Percentiles rank a stretch among this genome's conserved stretches.
Conservation (phyloP, 805 yeast genomes). For the Saccharomyces paradoxus region DNA sequence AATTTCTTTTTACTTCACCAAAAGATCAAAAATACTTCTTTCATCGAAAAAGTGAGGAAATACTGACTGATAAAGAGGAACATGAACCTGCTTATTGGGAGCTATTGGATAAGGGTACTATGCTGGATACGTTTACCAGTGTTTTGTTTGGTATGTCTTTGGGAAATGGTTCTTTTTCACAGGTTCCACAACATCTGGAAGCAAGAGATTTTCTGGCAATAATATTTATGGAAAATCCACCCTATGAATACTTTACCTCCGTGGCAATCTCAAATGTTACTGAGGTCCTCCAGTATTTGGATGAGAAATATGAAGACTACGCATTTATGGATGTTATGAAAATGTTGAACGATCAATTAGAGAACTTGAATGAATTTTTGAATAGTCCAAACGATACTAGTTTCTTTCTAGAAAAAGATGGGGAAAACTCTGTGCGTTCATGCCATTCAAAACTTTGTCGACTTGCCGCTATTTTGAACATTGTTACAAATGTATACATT, state of each 20-base stretch:
- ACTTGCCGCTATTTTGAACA: constrained; percentile 39
- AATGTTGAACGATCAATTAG: constrained; percentile 29
- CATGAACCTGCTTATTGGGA: constrained; percentile 49
- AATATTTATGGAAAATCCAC: constrained; percentile 43
- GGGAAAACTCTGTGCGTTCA: constrained; percentile 9
- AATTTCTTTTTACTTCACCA: constrained; percentile 36
- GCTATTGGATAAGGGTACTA: constrained; percentile 35
- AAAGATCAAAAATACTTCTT: constrained; percentile 36
- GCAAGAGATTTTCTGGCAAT: constrained; percentile 42
- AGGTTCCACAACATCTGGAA: constrained; percentile 30
- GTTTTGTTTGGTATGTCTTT: constrained; percentile 44
- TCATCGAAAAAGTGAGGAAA: constrained; percentile 34
- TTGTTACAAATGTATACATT: constrained; percentile 49
- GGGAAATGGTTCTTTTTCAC: constrained; percentile 43
- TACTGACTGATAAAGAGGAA: constrained; percentile 35
- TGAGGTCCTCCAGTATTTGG: constrained; percentile 48
- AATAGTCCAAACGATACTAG: constrained; percentile 16
- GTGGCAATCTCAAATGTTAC: constrained; percentile 45
- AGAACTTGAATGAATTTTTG: constrained; percentile 24
- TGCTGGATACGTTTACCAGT: constrained; percentile 43
- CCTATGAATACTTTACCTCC: constrained; percentile 54
- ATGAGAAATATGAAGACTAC: constrained; percentile 45
- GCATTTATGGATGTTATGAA: constrained; percentile 33
- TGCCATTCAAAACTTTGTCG: constrained; percentile 24
- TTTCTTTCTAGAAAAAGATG: constrained; percentile 20